phyloP scores from a whole-genome alignment of 768 basidiomycete genomes.

The Russula abietina region DNA sequence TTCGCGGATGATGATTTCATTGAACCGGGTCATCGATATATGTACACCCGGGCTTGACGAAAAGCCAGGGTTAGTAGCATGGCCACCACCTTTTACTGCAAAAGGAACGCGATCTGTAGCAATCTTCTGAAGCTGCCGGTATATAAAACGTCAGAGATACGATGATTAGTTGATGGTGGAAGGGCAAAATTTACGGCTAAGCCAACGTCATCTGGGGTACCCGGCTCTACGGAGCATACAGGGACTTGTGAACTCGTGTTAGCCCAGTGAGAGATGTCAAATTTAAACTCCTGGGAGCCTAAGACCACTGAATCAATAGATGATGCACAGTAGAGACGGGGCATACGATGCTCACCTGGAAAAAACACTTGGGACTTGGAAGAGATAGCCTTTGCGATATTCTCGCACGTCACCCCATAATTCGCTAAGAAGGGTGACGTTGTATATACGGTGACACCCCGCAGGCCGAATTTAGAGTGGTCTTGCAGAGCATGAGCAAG shows the following conservation, averaged over 20 bases:
- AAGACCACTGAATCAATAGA: neutral
- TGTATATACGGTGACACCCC: neutral
- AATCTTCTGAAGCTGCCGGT: neutral
- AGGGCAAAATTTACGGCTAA: conserved; percentile 5
- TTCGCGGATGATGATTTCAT: conserved; percentile 7
- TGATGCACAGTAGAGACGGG: neutral
- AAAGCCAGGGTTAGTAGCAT: conserved; percentile 24
- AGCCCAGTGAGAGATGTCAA: too few species aligned
- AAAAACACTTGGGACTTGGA: conserved; percentile 4
- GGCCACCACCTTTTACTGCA: conserved; percentile 27
- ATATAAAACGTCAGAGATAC: neutral
- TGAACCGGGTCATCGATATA: conserved; percentile 25
- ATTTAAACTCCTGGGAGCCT: conserved; percentile 11
- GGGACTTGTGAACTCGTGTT: too few species aligned
- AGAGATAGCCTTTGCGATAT: neutral
- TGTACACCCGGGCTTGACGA: conserved; percentile 28
- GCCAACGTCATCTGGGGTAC: conserved; percentile 17
- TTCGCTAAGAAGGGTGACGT: neutral
- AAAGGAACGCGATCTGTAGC: too few species aligned
- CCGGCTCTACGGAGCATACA: conserved; percentile 24
- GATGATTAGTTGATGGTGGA: too few species aligned
- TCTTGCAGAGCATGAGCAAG: neutral
- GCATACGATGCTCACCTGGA: neutral
- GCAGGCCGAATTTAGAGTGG: neutral
- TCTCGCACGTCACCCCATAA: neutral